Conservation (phyloP, 371 early-diverging fungal genomes). For the Saksenaea vasiformis region DNA sequence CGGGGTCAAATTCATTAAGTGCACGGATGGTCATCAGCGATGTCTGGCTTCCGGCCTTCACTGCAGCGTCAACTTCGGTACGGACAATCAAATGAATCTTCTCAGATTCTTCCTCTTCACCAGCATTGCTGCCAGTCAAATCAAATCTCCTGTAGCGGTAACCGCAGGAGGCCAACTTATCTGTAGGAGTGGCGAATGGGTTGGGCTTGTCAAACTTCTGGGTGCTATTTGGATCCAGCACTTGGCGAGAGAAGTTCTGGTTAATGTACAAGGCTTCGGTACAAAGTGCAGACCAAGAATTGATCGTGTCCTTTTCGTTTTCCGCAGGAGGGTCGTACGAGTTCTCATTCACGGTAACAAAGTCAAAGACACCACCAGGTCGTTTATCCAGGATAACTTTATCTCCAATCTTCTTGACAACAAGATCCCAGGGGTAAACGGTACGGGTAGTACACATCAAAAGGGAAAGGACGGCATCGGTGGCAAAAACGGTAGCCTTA, state of each 20-base stretch:
- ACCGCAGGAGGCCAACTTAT: slow-evolving; percentile 71
- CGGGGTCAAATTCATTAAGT: slow-evolving; percentile 91
- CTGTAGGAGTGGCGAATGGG: slow-evolving; percentile 69
- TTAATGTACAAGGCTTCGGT: slow-evolving; percentile 90
- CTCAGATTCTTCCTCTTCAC: slow-evolving; percentile 33
- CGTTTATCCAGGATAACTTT: slow-evolving; percentile 93
- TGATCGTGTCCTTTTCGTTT: slow-evolving; percentile 86
- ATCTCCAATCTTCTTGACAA: slow-evolving; percentile 85
- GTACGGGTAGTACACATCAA: slow-evolving; percentile 94
- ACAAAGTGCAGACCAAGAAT: slow-evolving; percentile 85
- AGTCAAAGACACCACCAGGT: slow-evolving; percentile 76
- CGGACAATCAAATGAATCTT: slow-evolving; percentile 78
- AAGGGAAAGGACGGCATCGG: slow-evolving; percentile 86
- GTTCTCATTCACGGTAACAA: slow-evolving; percentile 94
- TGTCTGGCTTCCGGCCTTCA: slow-evolving; percentile 63
- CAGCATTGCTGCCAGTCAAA: slow-evolving; percentile 43
- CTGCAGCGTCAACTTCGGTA: slow-evolving; percentile 87
- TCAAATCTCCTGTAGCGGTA: slow-evolving; percentile 89
- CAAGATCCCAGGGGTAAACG: slow-evolving; percentile 95
- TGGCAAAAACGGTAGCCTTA: slow-evolving; percentile 84
- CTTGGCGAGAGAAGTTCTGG: slow-evolving; percentile 86
- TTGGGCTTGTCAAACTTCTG: slow-evolving; percentile 68
- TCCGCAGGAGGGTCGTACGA: slow-evolving; percentile 91
- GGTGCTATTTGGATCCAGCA: slow-evolving; percentile 61
- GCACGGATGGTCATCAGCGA: slow-evolving; percentile 76